Evolutionary conservation across 2,329 filamentous ascomycete genomes (phyloP).

Genomic region (Colletotrichum viniferum): DNA sequence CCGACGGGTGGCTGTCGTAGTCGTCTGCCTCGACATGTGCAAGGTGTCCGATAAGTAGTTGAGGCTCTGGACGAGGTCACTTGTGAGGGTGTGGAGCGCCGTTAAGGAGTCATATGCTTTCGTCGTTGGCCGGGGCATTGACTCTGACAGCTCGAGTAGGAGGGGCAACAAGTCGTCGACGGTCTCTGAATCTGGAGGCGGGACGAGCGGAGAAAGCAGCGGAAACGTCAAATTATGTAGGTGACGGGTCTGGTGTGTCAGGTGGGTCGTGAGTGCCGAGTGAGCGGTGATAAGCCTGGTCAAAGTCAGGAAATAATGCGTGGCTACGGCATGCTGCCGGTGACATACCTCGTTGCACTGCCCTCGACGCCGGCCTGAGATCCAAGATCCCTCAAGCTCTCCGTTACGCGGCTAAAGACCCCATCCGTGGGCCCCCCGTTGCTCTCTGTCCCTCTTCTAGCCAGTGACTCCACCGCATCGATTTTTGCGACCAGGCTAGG

Average conservation of each 20-base stretch:
- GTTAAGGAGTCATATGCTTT: conserved; percentile 69
- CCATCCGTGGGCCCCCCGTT: conserved; percentile 69
- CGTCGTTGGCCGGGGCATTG: conserved; percentile 69
- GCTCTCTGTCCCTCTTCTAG: conserved; percentile 67
- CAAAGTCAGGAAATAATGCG: background rate
- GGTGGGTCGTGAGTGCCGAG: conserved; percentile 74
- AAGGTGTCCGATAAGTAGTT: conserved; percentile 88
- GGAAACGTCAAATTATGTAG: conserved; percentile 75
- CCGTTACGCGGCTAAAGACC: conserved; percentile 71
- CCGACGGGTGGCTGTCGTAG: conserved; percentile 78
- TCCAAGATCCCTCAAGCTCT: conserved; percentile 72
- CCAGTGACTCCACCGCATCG: conserved; percentile 74
- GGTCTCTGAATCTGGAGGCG: conserved; percentile 65
- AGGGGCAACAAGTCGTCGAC: conserved; percentile 74
- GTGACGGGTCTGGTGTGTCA: conserved; percentile 76
- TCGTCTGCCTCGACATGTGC: conserved; percentile 92
- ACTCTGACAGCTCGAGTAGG: conserved; percentile 66
- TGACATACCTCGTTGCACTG: conserved; percentile 69
- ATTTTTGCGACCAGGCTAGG: conserved; percentile 71
- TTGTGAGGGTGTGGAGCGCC: conserved; percentile 71
- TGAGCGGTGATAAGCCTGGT: conserved; percentile 75
- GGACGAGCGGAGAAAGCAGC: conserved; percentile 70
- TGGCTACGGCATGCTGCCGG: background rate
- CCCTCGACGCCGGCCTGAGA: conserved; percentile 76
- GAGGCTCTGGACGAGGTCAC: conserved; percentile 78